Evolutionary conservation across 495 filamentous ascomycete species (phyloP), one percentile per base, ranked within the genome.

Genomic region (Neurospora tetrasperma): DNA sequence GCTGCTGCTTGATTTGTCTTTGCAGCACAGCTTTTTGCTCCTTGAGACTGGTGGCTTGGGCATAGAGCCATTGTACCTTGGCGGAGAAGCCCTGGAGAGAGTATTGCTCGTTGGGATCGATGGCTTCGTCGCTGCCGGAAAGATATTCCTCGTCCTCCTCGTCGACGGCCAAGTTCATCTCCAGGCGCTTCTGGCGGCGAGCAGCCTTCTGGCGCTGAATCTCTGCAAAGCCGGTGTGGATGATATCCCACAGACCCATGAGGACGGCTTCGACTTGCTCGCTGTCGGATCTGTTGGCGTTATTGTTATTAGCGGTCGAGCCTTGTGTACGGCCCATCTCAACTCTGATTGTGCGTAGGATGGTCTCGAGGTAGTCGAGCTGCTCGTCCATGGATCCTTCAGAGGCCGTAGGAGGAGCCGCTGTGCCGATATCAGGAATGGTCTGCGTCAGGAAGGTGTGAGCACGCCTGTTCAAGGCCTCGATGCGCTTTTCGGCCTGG

Each of bases 1-100:
- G 90, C 81, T 98, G 94, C 79, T 97, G 93, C 82, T 96, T 93
- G 75, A 97, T 93, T 75, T 98, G 94, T 4, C 93, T 89, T 73
- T 92, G 90, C 31, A 97, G 82, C 20, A 94, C 94, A 69, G 87
- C 87, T 80, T 97, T 94, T 75, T 97, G 93, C 74, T 97, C 93
- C 44, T 91, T 87, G 31, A 97, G 82, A n/a, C 84, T 82, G 9
- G 87, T 87, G 16, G 88, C 86, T 71, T 87, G 88, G 38, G 81
- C 84, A 75, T 91, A 92, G 8, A 98, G 83, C 76, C 88, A 88
- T 77, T 93, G 91, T 2, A 99, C 87, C 79, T 91, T 96, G 18
- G 88, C 80, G 11, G 90, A 91, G 82, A 95, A 93, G 2, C 85
- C 87, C 43, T 84, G 82, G 7, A 93, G 81, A 2, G 91, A 91